phyloP scores from a whole-genome alignment of 495 filamentous ascomycete genomes.

The Cudoniella acicularis region DNA sequence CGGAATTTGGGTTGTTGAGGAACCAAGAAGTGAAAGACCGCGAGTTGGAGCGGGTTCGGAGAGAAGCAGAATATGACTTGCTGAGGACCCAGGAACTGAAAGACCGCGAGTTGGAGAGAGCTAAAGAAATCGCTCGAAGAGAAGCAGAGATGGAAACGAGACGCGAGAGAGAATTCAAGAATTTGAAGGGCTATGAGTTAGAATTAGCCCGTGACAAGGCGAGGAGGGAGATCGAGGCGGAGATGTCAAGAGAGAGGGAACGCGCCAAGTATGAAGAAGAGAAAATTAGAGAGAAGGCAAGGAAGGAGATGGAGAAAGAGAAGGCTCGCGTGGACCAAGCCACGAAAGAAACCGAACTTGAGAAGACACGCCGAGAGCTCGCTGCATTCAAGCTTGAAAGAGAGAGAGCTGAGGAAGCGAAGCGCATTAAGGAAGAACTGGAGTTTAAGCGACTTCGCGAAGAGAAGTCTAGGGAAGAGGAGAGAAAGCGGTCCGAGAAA shows the following conservation, averaged over 20 bases:
- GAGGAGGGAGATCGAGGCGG: conserved; percentile 41
- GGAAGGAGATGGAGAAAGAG: conserved; percentile 24
- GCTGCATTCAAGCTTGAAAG: conserved; percentile 36
- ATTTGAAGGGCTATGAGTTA: neutral
- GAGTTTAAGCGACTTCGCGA: conserved; percentile 38
- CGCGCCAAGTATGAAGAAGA: neutral
- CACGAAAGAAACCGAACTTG: conserved; percentile 16
- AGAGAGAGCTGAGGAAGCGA: conserved; percentile 38
- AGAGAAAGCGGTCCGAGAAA: conserved; percentile 53
- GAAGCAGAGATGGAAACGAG: neutral
- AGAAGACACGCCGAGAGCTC: conserved; percentile 29
- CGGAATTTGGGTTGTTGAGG: neutral
- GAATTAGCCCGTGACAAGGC: conserved; percentile 20
- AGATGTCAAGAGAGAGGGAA: conserved; percentile 14
- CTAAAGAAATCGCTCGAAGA: neutral
- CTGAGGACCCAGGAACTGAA: neutral
- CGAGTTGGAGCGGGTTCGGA: neutral
- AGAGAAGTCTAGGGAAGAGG: conserved; percentile 48
- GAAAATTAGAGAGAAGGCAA: neutral
- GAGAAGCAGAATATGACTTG: conserved; percentile 15
- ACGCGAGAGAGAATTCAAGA: neutral
- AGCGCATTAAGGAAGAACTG: conserved; percentile 40
- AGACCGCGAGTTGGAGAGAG: neutral
- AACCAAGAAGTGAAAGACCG: neutral
- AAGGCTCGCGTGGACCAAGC: neutral